Evolutionary conservation across 805 yeast species (phyloP), one percentile per base, ranked within the genome.

Genomic region (Saturnispora kantuleensis): DNA sequence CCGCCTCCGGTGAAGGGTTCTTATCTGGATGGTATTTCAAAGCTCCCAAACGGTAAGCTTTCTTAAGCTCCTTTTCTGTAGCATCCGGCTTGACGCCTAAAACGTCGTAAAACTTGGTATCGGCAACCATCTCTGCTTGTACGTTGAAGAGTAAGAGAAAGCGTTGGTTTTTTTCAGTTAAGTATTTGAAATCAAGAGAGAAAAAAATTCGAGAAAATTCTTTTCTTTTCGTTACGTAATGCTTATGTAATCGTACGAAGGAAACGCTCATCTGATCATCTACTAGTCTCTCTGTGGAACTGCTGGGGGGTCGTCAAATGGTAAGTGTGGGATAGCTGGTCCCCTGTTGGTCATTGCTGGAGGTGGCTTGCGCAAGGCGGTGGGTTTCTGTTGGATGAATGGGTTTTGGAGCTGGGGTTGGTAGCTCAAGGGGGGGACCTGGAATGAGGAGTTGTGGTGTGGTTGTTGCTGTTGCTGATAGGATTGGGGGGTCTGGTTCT

Each of bases 1-100:
- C 93, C 12, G 95, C 96, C 64, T 89, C 97, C 44, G 84, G 88
- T 13, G 81, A 72, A 46, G 87, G 79, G 58, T 79, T 79, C 69
- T 84, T 84, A 67, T 84, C 94, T 52, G 94, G 94, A 63, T 84
- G 94, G 65, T 73, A 80, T 58, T 80, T 84, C 57, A 84, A 71
- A 15, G 94, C 94, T 36, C 84, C 75, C 57, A 81, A 75, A 73
- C 90, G 78, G 68, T 84, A 84, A 28, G 89, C 90, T 58, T 84
- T 84, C 64, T 83, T 84, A 62, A 84, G 76, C 65, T 83, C 87
- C 36, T 71, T 59, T 40, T 81, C 90, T 29, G 76, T 63, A 29
- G 90, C 90, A 42, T 70, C 71, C 42, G 83, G 77, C 11, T 82
- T 63, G 37, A 83, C 90, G 44, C 88, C 89, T 56, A 84, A 68